phyloP scores from a whole-genome alignment of 768 basidiomycete species.

The Chalciporus sphaerocephalus region DNA sequence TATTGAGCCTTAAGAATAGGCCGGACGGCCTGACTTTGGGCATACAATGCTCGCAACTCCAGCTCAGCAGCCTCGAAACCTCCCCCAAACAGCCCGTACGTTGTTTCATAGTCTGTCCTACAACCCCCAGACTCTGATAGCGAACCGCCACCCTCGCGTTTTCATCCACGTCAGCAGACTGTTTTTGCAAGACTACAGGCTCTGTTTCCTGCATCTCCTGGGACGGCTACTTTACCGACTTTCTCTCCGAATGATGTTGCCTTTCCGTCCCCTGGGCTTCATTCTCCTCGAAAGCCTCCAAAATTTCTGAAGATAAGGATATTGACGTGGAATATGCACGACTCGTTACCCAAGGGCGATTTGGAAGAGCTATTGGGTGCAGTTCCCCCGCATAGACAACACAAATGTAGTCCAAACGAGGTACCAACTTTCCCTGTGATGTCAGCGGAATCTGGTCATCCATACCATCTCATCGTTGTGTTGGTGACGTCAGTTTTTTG shows the following conservation, averaged over 20 bases:
- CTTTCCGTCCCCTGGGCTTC: slow-evolving; percentile 21
- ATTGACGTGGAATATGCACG: slow-evolving; percentile 85
- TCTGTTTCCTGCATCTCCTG: slow-evolving; percentile 42
- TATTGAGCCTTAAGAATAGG: slow-evolving; percentile 28
- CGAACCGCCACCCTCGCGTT: neutral
- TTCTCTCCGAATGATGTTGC: slow-evolving; percentile 19
- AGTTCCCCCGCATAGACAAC: slow-evolving; percentile 39
- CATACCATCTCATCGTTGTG: slow-evolving; percentile 79
- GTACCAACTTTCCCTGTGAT: slow-evolving; percentile 42
- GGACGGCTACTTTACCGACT: slow-evolving; percentile 16
- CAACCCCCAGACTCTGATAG: slow-evolving; percentile 6
- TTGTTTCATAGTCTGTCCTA: slow-evolving; percentile 18
- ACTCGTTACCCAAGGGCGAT: slow-evolving; percentile 78
- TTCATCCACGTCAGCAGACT: slow-evolving; percentile 33
- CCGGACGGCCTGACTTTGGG: slow-evolving; percentile 20
- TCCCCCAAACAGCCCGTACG: slow-evolving; percentile 13
- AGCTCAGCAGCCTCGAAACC: slow-evolving; percentile 18
- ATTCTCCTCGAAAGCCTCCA: slow-evolving; percentile 24
- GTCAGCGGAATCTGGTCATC: slow-evolving; percentile 50
- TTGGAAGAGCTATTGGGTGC: slow-evolving; percentile 65
- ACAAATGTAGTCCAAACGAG: slow-evolving; percentile 29
- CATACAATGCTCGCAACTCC: slow-evolving; percentile 21
- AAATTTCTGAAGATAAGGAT: slow-evolving; percentile 64
- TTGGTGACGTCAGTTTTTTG: slow-evolving; percentile 34
- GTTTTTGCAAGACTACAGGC: slow-evolving; percentile 51